Evolutionary conservation across 257 asterid species (phyloP), one percentile per base, ranked within the genome.

Genomic region (Scutellaria galericulata): DNA sequence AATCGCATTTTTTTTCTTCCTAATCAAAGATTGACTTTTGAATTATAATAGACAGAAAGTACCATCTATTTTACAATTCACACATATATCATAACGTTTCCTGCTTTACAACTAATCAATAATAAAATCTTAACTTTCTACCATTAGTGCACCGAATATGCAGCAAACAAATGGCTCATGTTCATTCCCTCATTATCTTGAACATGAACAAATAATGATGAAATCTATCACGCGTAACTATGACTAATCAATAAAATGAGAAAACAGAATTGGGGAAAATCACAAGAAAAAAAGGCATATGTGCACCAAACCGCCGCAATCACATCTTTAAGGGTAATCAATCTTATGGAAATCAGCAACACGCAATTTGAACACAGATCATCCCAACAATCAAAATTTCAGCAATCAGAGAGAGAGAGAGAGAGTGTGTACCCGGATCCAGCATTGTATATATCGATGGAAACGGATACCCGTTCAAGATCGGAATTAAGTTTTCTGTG

Each of bases 361-460:
- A 73, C 18, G 40, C 59, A 63, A 41, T 39, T 13, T 7, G 39
- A 66, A 22, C 11, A 58, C 2, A 12, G 18, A 73, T 46, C 18
- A 48, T 47, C 57, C 44, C 0, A 66, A 52, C 64, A 52, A 9
- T 42, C 40, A 66, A 31, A 24, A 66, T 24, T 20, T 48, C 70
- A 65, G 24, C 69, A 60, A 46, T 69, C 72, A 47, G 31, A 60
- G 5, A 37, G 14, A n/a, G 13, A 14, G 66, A 39, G 56, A 37
- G 75, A 60, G 67, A 54, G 63, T 3, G 70, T 81, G 27, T 55
- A 72, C 87, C 64, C 81, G 35, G 86, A 81, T 75, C 95, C 92
- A 69, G 81, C 64, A 69, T 88, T 88, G 24, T 88, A 86, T 64
- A 86, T 75, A 74, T 86, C 88, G 68, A 86, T 63, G 73, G 84